Percentiles rank a stretch among this genome's conserved stretches.
These are phyloP conservation scores for Pestalotiopsis sp. DNA, from an alignment of 2,329 filamentous ascomycete species.

Conservation along the genomic window DNA sequence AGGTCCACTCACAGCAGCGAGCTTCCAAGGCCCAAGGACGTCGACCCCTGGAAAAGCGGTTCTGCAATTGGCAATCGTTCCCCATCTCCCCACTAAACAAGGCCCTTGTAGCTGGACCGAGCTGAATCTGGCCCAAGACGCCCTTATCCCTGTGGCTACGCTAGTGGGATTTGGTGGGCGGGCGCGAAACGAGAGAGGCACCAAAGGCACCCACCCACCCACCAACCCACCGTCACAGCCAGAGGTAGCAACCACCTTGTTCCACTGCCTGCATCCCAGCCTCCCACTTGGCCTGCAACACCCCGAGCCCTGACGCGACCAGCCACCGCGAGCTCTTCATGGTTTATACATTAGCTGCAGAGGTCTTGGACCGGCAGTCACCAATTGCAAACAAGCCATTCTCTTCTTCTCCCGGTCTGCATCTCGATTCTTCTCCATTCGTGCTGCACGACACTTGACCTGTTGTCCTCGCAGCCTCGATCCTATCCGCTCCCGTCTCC, in stretches of 20 bases:
- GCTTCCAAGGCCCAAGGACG: constrained; percentile 6
- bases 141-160: neutral
- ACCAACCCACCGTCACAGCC: neutral
- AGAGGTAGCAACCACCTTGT: neutral
- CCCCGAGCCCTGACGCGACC: constrained; percentile 1
- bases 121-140: neutral
- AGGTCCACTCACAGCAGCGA: neutral
- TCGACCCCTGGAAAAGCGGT: constrained; percentile 3
- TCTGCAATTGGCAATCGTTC: constrained; percentile 20
- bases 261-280: constrained; percentile 11
- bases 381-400: constrained; percentile 5
- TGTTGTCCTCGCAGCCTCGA: neutral
- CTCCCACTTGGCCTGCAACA: constrained; percentile 6
- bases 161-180: neutral
- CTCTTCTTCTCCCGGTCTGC: constrained; percentile 6
- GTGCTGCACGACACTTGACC: constrained; percentile 5
- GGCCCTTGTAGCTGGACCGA: constrained; percentile 18
- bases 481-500: neutral
- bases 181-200: neutral
- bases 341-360: neutral
- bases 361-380: neutral
- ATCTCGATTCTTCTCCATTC: neutral
- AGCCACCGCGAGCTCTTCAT: constrained; percentile 9
- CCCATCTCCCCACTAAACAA: constrained; percentile 26
- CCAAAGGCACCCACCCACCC: neutral